These are phyloP conservation scores for Bruguiera parviflora DNA, from an alignment of 345 rosid genomes.

Conservation along the genomic window DNA sequence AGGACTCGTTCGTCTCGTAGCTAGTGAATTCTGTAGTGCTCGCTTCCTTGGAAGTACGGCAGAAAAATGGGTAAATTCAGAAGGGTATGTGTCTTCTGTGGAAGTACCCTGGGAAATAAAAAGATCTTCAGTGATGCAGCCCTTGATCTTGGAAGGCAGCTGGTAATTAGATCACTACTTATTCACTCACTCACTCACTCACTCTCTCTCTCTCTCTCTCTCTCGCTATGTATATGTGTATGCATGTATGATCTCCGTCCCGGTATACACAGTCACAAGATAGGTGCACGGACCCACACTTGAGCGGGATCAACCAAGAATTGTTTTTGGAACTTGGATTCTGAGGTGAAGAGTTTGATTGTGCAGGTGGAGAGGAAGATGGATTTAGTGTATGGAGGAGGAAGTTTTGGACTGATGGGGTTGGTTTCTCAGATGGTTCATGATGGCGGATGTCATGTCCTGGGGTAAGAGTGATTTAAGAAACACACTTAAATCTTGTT, in stretches of 20 bases:
- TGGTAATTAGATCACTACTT: conserved; percentile 15
- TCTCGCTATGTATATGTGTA: background rate
- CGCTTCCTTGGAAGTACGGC: no score
- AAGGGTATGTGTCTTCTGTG: conserved; percentile 48
- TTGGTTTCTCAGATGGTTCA: conserved; percentile 33
- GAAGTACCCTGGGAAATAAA: conserved; percentile 39
- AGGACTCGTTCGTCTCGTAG: no score
- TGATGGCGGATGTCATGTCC: conserved; percentile 38
- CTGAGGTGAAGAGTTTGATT: background rate
- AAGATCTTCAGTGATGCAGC: conserved; percentile 40
- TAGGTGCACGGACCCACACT: no score
- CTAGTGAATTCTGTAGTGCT: no score
- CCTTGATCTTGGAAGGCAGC: conserved; percentile 33
- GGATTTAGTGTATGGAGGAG: conserved; percentile 44
- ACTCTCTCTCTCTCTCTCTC: background rate
- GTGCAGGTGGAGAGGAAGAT: conserved; percentile 36
- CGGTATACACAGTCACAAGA: background rate
- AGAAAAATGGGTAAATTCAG: conserved; percentile 34
- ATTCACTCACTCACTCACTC: no score
- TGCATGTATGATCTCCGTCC: background rate
- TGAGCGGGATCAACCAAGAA: no score
- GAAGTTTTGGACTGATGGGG: conserved; percentile 41
- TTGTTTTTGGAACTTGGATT: background rate
- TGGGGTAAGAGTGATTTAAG: conserved; percentile 27
- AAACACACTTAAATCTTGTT: no score